Conservation (phyloP, 192 early-diverging fungal genomes). For the Coemansia sp. region DNA sequence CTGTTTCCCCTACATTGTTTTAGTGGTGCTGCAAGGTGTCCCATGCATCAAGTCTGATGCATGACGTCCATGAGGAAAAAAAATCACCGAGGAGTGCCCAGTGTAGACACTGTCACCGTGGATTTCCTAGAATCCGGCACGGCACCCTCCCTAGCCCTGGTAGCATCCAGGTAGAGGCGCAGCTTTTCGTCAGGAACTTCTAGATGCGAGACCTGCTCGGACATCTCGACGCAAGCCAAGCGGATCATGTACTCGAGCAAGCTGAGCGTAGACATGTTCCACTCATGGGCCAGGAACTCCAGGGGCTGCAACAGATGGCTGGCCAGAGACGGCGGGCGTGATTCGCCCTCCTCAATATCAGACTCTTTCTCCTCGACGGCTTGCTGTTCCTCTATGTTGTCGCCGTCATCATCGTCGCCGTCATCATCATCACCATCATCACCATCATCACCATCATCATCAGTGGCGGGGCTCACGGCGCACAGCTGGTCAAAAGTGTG, state of each 20-base stretch:
- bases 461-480: not conserved
- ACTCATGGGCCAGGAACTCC: slow-evolving; percentile 30
- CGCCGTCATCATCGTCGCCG: no score
- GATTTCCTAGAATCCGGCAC: not conserved
- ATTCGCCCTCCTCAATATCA: not conserved
- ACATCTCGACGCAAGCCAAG: slow-evolving; percentile 61
- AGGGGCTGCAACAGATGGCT: slow-evolving; percentile 11
- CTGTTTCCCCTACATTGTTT: not conserved
- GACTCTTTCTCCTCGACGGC: no score
- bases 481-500: not conserved
- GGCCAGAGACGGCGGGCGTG: not conserved
- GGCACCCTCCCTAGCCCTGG: not conserved
- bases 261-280: slow-evolving; percentile 52
- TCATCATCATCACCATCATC: no score
- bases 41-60: not conserved
- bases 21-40: not conserved
- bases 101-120: not conserved
- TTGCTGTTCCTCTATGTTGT: no score
- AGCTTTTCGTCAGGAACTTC: slow-evolving; percentile 69
- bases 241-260: slow-evolving; percentile 66
- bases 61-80: not conserved
- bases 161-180: slow-evolving; percentile 52
- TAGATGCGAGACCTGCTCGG: slow-evolving; percentile 64
- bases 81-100: not conserved
- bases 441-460: not conserved